A percentile compares a stretch with the other conserved stretches of the same genome.
These are phyloP conservation scores for Hypoxylon crocopeplum DNA, from an alignment of 495 filamentous ascomycete genomes.

Conservation along the genomic window DNA sequence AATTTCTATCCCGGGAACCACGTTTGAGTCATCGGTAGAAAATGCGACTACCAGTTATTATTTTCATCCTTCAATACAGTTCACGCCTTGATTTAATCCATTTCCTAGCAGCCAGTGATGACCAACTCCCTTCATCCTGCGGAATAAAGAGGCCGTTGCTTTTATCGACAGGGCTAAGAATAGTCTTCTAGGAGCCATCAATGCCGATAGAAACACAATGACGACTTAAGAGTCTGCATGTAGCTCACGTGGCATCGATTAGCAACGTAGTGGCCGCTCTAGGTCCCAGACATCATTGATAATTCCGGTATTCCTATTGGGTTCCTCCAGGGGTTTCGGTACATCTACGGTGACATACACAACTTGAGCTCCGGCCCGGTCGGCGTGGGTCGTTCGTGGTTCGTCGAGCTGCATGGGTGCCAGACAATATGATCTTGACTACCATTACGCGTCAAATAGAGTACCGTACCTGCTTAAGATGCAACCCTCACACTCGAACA, in stretches of 20 bases:
- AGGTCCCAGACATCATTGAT: not conserved
- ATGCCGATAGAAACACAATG: not conserved
- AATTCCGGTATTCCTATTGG: slow-evolving; percentile 1
- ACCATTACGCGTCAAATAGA: slow-evolving; percentile 24
- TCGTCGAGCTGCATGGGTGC: slow-evolving; percentile 4
- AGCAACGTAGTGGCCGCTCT: slow-evolving; percentile 10
- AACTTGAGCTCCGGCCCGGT: slow-evolving; percentile 4
- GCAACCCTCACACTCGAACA: slow-evolving; percentile 10
- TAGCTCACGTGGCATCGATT: slow-evolving; percentile 5
- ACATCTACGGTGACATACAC: slow-evolving; percentile 9
- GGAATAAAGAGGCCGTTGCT: not conserved
- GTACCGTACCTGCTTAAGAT: slow-evolving; percentile 22
- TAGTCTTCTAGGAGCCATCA: slow-evolving; percentile 1
- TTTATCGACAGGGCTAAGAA: slow-evolving; percentile 3
- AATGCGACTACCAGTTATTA: not conserved
- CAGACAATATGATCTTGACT: not conserved
- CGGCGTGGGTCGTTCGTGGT: slow-evolving; percentile 1
- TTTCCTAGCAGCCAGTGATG: not conserved
- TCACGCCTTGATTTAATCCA: not conserved
- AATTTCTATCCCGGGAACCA: not conserved
- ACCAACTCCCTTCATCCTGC: not conserved
- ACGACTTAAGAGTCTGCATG: not conserved
- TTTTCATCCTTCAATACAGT: too few species aligned
- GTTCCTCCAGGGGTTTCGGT: slow-evolving; percentile 6
- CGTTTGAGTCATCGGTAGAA: not conserved